phyloP scores from a whole-genome alignment of 495 filamentous ascomycete genomes.

The Umbilicaria muhlenbergii region DNA sequence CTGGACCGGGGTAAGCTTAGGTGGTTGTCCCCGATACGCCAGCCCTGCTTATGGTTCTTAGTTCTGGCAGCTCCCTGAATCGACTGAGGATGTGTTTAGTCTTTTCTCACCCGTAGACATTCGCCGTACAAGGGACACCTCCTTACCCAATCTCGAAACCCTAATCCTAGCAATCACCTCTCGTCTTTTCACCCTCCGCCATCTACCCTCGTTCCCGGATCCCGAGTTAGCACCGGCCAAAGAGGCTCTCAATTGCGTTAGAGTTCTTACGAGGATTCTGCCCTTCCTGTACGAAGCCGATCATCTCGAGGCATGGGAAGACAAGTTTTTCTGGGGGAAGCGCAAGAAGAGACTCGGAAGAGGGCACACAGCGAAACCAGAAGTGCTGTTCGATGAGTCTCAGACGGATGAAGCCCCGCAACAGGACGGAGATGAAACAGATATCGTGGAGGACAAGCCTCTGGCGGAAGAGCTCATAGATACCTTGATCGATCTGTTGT shows the following conservation, averaged over 20 bases:
- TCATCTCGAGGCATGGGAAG: conserved; percentile 72
- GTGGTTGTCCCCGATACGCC: conserved; percentile 3
- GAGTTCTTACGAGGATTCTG: conserved; percentile 78
- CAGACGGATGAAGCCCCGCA: conserved; percentile 33
- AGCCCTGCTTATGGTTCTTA: conserved; percentile 21
- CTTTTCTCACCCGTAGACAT: conserved; percentile 91
- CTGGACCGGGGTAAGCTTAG: conserved; percentile 65
- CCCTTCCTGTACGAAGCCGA: conserved; percentile 91
- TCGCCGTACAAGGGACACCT: conserved; percentile 72
- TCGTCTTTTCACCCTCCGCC: conserved; percentile 64
- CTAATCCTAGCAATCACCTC: conserved; percentile 69
- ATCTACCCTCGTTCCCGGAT: conserved; percentile 82
- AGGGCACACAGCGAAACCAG: conserved; percentile 37
- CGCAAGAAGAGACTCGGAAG: conserved; percentile 43
- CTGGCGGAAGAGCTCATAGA: conserved; percentile 91
- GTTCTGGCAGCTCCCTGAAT: conserved; percentile 98
- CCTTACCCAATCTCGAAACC: conserved; percentile 82
- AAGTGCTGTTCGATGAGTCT: conserved; percentile 78
- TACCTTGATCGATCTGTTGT: conserved; percentile 75
- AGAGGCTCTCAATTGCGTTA: conserved; percentile 86
- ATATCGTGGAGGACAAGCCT: conserved; percentile 72
- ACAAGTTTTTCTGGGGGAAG: conserved; percentile 79
- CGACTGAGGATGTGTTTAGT: conserved; percentile 89
- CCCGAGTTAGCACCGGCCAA: conserved; percentile 75
- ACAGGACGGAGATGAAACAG: conserved; percentile 28